phyloP scores from a whole-genome alignment of 257 asterid genomes.

The Capsicum baccatum region DNA sequence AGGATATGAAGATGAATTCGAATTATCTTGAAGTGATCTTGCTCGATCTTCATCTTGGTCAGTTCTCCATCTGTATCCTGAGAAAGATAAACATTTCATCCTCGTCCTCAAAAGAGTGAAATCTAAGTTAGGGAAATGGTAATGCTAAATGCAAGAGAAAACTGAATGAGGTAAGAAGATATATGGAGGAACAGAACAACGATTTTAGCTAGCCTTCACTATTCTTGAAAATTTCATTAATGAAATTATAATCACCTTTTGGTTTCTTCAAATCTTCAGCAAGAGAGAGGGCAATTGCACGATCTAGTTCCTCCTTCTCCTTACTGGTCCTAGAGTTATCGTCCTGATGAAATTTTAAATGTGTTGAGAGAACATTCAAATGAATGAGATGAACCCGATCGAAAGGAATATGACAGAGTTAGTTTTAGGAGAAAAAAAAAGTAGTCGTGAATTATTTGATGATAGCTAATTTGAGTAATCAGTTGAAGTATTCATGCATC shows the following conservation, averaged over 20 bases:
- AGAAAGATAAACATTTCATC: constrained; percentile 23
- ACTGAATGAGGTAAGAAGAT: not conserved
- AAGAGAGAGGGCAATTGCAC: constrained; percentile 85
- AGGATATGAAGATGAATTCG: constrained; percentile 45
- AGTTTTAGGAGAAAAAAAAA: not conserved
- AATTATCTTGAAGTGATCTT: constrained; percentile 53
- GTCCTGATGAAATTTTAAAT: constrained; percentile 48
- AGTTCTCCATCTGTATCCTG: constrained; percentile 71
- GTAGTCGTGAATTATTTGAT: not conserved
- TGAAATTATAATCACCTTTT: constrained; percentile 50
- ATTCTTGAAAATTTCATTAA: not conserved
- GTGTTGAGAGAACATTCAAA: constrained; percentile 3
- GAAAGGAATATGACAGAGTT: not conserved
- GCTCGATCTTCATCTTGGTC: constrained; percentile 60
- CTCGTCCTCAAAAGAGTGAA: not conserved
- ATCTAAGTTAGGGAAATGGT: not conserved
- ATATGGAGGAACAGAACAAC: not conserved
- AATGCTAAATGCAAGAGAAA: constrained; percentile 1
- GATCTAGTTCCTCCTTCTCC: constrained; percentile 87
- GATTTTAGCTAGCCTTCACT: not conserved
- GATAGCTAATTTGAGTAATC: constrained; percentile 21
- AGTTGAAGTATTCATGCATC: constrained; percentile 14
- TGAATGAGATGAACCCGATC: not conserved
- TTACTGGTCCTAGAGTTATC: constrained; percentile 59
- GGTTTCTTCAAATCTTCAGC: constrained; percentile 77